Evolutionary conservation across 495 filamentous ascomycete genomes (phyloP), one percentile per base, ranked within the genome.

Genomic region (Aspergillus heteromorphus): DNA sequence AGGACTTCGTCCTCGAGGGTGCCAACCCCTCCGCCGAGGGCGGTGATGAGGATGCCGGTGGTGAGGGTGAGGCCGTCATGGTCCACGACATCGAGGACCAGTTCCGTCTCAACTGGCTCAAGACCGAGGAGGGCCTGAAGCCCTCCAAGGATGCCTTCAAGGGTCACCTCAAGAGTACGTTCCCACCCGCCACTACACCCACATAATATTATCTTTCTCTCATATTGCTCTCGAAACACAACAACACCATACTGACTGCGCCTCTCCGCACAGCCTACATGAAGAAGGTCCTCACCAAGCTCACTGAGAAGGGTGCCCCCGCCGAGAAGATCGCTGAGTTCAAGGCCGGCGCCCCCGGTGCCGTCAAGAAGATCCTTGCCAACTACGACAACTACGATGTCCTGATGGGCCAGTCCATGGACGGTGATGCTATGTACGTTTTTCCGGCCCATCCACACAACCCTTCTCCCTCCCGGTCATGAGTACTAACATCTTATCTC

Each of bases 21-120:
- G 95, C 91, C 77, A 98, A 97, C 77, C 88, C 93, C 55, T 97
- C 93, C 55, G 91, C 93, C 57, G 93, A 97, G 78, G 93, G 86
- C 63, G 85, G 69, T 50, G 90, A 85, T 19, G 92, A 92, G 34
- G 91, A 92, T 19, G 92, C 92, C 51, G 65, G 65, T 53, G 69
- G 73, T 53, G 69, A 87, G 70, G 68, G 65, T 49, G 70, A 63
- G 55, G 18, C 61, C 52, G 57, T 63, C 57, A 83, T 83, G 73
- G 95, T 97, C 76, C 95, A 95, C 82, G 92, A 98, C 73, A 82
- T 97, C 60, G 83, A 95, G 69, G 77, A 96, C 79, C 88, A 87
- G 55, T 97, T 97, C 86, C 89, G 90, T 61, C 80, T 97, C 48
- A 79, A 83, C 69, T 79, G 79, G 67, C 89, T 89, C 36, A 73